Evolutionary conservation across 306 rosid genomes (phyloP).

Genomic region (Vigna angularis): DNA sequence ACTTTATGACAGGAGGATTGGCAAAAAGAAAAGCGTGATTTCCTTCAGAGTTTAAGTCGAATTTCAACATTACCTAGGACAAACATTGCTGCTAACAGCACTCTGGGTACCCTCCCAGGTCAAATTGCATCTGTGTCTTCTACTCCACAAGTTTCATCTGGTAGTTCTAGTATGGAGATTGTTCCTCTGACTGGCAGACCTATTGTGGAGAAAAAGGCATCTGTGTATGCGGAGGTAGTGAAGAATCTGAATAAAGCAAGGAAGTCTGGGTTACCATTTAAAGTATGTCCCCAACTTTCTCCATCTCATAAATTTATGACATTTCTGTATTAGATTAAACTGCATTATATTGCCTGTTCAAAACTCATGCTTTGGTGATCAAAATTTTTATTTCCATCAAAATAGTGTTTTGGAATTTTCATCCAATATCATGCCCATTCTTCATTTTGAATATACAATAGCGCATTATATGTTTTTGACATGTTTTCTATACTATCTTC

Average conservation of each 20-base stretch:
- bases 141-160: constrained; percentile 65
- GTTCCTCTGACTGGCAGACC: constrained; percentile 73
- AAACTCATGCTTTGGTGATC: constrained; percentile 23
- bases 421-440: constrained; percentile 22
- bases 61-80: constrained; percentile 92
- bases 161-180: constrained; percentile 59
- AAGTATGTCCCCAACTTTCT: constrained; percentile 57
- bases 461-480: constrained; percentile 9
- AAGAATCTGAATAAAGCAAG: constrained; percentile 86
- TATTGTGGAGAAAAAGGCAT: constrained; percentile 76
- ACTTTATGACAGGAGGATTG: constrained; percentile 86
- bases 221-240: constrained; percentile 82
- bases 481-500: constrained; percentile 31
- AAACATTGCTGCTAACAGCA: constrained; percentile 59
- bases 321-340: constrained; percentile 32
- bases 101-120: constrained; percentile 61
- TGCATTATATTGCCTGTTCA: constrained; percentile 23
- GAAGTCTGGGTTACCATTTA: constrained; percentile 79
- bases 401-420: constrained; percentile 26
- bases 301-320: constrained; percentile 19
- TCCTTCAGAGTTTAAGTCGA: constrained; percentile 90
- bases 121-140: constrained; percentile 63
- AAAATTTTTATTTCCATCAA: constrained; percentile 27
- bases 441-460: constrained; percentile 14
- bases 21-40: constrained; percentile 96